Percentiles rank a stretch among this genome's conserved stretches.
Conservation (phyloP, 2,329 filamentous ascomycete species). For the Drechslerella coelobrocha region DNA sequence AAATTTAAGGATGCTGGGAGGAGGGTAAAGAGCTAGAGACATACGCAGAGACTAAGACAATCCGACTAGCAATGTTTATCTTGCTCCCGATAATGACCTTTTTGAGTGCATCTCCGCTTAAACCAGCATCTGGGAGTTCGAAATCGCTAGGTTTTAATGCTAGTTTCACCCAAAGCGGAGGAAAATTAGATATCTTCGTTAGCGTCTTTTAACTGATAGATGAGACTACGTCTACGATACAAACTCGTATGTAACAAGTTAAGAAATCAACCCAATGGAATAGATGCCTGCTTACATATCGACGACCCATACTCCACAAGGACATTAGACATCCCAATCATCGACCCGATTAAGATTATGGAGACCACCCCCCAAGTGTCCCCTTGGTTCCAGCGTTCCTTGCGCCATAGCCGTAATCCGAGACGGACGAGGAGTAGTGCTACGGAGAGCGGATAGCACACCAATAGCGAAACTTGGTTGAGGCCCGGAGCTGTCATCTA, state of each 20-base stretch:
- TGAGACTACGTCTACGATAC: not conserved
- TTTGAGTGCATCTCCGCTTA: not conserved
- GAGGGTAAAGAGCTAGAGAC: not conserved
- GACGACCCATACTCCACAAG: constrained; percentile 21
- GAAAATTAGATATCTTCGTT: no score
- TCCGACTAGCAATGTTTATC: constrained; percentile 20
- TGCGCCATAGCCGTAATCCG: constrained; percentile 22
- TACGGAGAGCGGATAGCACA: constrained; percentile 18
- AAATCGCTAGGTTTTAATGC: constrained; percentile 6
- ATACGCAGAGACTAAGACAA: constrained; percentile 28
- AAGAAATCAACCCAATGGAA: no score
- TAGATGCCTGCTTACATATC: constrained; percentile 29
- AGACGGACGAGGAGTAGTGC: constrained; percentile 9
- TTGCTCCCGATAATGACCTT: constrained; percentile 18
- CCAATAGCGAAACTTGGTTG: constrained; percentile 20
- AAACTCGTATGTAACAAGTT: not conserved
- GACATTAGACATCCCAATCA: constrained; percentile 20
- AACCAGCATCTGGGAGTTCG: constrained; percentile 3
- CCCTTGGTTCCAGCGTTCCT: constrained; percentile 42
- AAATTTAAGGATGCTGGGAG: not conserved
- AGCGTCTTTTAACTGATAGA: not conserved
- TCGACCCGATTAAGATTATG: constrained; percentile 5
- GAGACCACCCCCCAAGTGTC: constrained; percentile 35
- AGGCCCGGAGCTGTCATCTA: not conserved
- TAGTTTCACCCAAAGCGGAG: not conserved